Base-by-base conservation (phyloP, 2,329 filamentous ascomycete species). In the Arthrobotrys musiformis region DNA sequence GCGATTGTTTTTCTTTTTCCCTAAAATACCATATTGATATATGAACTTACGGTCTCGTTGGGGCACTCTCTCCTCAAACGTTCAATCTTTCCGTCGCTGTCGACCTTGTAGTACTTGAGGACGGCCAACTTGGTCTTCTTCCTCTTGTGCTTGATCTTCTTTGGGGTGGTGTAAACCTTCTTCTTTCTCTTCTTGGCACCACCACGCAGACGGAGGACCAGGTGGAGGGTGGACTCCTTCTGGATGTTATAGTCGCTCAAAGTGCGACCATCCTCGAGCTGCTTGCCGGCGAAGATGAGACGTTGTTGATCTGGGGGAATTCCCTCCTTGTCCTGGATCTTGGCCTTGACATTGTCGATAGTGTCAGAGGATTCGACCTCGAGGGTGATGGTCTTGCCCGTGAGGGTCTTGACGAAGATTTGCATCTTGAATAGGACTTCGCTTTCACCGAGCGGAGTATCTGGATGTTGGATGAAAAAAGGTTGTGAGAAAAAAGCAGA, bases 111-210 rank as follows among this genome's bases (percentile, higher is more conserved):
- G 93, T 99, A 99, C 92, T 99, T 99, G 87, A 99, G 94, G 83
- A 99, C 94, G 84, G 95, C 95, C 86, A 99, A 89, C 92, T 99
- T 99, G 91, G 92, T 97, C 94, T 99, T 99, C 93, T 98, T 99
- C 89, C 93, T 92, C 94, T 99, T 99, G 92, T 99, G 95, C 95
- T 99, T 99, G 92, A 99, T 99, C 93, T 99, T 99, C 94, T 99
- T 99, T 86, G 95, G 95, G 84, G 95, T 99, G 86, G 93, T 98
- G 92, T 99, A 99, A 83, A 99, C 95, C 94, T 99, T 99, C 93
- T 97, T 97, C 93, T 99, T 99, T 87, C 96, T 91, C 93, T 98
- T 97, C 93, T 99, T 99, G 85, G 87, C 94, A 78, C 80, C 80
- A 76, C 80, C 80, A 68, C 79, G 80, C 24, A 81, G 79, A 78